Base-by-base conservation (phyloP, 1,139 yeast genomes). In the Kodamaea plutei region DNA sequence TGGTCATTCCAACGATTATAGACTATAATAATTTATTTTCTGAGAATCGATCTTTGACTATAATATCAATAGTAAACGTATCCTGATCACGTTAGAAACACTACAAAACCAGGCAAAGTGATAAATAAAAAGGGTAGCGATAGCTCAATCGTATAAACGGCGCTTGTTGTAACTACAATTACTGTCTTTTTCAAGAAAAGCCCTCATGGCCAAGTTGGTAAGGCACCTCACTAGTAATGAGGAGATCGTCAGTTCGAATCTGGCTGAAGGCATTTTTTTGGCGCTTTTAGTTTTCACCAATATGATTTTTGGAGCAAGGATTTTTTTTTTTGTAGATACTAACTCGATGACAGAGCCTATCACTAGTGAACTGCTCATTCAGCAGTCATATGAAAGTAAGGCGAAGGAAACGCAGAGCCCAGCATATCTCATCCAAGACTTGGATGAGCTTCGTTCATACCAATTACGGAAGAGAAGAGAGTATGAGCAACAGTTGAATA, bases 141-240 rank as follows among this genome's bases (percentile, higher is more conserved):
- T n/a, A n/a, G n/a, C n/a, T n/a, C n/a, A n/a, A n/a, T n/a, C n/a
- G n/a, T n/a, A n/a, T n/a, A n/a, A n/a, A n/a, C n/a, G n/a, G n/a
- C n/a, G n/a, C n/a, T n/a, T n/a, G n/a, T n/a, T n/a, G n/a, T n/a
- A n/a, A n/a, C n/a, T n/a, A n/a, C n/a, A n/a, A n/a, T n/a, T n/a
- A n/a, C n/a, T n/a, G n/a, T n/a, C 4, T 13, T 11, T 16, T 14
- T 10, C 31, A 20, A 13, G 15, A 26, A 17, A 26, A 28, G 47
- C 47, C 47, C 43, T 38, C 40, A 43, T 44, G 67, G 67, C 85
- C 85, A 79, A 79, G 85, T 78, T 79, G 87, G 85, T 79, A 80
- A 79, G 85, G 87, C 87, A 82, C 83, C 78, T 77, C 85, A 79
- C 87, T 79, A 79, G 85, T 79, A 79, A 79, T 79, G 85, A 77